Base-by-base conservation (phyloP, 2,329 filamentous ascomycete genomes). In the Phialocephala subalpina region DNA sequence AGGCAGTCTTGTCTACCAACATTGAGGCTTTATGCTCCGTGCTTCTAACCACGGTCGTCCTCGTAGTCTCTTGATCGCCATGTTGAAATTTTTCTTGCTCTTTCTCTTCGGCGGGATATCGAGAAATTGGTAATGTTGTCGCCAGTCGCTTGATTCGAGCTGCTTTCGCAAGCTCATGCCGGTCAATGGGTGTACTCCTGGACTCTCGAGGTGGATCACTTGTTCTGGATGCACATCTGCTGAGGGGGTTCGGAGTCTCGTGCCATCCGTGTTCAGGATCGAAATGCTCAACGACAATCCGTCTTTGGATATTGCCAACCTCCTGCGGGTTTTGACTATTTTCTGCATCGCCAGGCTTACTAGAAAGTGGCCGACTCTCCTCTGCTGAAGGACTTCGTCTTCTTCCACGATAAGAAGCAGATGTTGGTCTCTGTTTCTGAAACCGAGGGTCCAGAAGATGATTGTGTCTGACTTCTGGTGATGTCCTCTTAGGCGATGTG, bases 101-200 rank as follows among this genome's bases (percentile, higher is more conserved):
- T 27, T 16, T 33, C 16, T 27, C 25, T 53, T 27, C 7, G 22
- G 20, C 45, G 20, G 5, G 12, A 20, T 38, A 20, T 7, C 12
- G 40, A 42, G 62, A 47, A 6, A 72, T 22, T 20, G 71, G 72
- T 38, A 72, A 40, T 33, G 68, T 70, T 29, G 72, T 74, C 33
- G 69, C 60, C 35, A 69, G 71, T 20, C 68, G 69, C 64, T 69
- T 72, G 40, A 76, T 66, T 22, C 71, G 71, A 56, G 71, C 72
- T 29, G 45, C 49, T 35, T 70, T 67, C 25, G 72, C 72, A 56
- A 74, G 55, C 45, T 73, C 53, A 36, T 72, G 59, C 22, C 73
- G 64, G 27, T 52, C 68, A 12, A 70, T 45, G 11, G 70, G 64
- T 56, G 63, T 62, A 38, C 55, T 59, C 25, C 42, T 55, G 1